Conservation (phyloP, 2,329 filamentous ascomycete genomes). For the Paradendryphiella salina region DNA sequence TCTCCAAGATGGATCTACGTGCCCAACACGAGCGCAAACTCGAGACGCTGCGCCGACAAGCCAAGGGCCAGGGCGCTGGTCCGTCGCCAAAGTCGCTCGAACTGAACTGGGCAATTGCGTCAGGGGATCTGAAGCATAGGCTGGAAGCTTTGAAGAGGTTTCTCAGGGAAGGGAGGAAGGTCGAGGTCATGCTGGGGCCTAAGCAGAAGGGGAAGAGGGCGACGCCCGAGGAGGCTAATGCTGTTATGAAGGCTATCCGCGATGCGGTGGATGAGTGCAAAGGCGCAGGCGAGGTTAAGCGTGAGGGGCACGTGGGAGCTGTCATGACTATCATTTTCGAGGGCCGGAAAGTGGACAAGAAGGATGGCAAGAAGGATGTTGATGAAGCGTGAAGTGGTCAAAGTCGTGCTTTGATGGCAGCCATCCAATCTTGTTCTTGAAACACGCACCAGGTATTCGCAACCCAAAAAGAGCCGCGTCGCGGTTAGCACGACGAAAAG, state of each 20-base stretch:
- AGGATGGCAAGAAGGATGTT: constrained; percentile 10
- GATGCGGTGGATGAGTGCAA: constrained; percentile 49
- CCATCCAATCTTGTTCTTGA: not conserved
- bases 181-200: constrained; percentile 72
- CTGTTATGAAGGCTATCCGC: constrained; percentile 58
- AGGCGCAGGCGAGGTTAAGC: constrained; percentile 32
- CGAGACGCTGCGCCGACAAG: constrained; percentile 48
- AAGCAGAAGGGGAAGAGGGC: constrained; percentile 67
- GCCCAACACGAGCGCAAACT: constrained; percentile 53
- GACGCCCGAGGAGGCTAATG: constrained; percentile 59
- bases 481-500: not conserved
- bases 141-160: constrained; percentile 63
- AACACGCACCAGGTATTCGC: too few species aligned
- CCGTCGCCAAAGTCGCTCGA: constrained; percentile 73
- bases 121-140: constrained; percentile 70
- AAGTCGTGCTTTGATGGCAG: not conserved
- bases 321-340: constrained; percentile 41
- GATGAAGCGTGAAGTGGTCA: not conserved
- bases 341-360: constrained; percentile 29
- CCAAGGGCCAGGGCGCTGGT: constrained; percentile 35
- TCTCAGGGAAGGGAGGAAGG: constrained; percentile 71
- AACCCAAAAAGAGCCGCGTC: not conserved
- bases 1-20: constrained; percentile 59
- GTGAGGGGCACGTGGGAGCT: constrained; percentile 36
- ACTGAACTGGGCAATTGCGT: constrained; percentile 83